These are phyloP conservation scores for Cryphonectria parasitica DNA, from an alignment of 2,329 filamentous ascomycete genomes.

Conservation along the genomic window DNA sequence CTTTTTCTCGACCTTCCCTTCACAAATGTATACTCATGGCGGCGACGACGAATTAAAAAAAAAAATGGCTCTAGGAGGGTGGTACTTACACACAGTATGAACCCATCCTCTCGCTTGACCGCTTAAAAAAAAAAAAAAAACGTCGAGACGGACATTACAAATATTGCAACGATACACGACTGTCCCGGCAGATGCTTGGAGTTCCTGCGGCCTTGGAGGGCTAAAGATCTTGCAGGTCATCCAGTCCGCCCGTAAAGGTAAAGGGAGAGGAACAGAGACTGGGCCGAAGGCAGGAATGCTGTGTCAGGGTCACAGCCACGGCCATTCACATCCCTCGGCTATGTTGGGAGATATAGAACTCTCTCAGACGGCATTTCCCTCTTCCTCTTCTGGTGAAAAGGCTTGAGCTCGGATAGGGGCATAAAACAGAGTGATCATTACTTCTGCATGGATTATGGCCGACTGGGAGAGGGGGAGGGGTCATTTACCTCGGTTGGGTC, in stretches of 20 bases:
- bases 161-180: neutral
- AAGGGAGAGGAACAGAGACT: too few species aligned
- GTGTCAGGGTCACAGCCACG: neutral
- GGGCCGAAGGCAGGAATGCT: neutral
- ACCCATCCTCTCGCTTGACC: neutral
- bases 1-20: neutral
- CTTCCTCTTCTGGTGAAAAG: too few species aligned
- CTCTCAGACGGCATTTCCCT: neutral
- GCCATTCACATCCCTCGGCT: neutral
- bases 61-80: neutral
- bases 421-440: neutral
- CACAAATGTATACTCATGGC: neutral
- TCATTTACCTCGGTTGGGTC: neutral
- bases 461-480: too few species aligned
- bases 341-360: neutral
- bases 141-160: neutral
- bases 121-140: neutral
- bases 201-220: too few species aligned
- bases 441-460: neutral
- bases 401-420: neutral
- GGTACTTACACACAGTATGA: neutral
- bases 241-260: too few species aligned
- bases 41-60: too few species aligned
- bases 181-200: neutral
- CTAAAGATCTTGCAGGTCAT: too few species aligned